Evolutionary conservation across 345 rosid genomes (phyloP), one percentile per base, ranked within the genome.

Genomic region (Heritiera littoralis): DNA sequence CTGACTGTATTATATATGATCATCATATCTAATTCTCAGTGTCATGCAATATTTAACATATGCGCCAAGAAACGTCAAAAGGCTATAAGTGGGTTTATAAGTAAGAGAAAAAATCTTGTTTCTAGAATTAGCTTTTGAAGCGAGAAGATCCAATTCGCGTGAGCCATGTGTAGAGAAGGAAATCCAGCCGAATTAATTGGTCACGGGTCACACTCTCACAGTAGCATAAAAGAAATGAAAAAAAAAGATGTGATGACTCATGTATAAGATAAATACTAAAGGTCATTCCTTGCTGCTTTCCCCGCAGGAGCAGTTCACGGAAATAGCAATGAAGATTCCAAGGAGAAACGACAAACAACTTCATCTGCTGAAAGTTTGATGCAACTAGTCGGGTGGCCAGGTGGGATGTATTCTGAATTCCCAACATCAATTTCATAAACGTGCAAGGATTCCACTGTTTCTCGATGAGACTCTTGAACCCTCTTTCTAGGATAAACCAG

Each of bases 301-400:
- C 3, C 65, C 20, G 17, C 23, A 14, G 2, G n/a, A 17, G 8
- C 2, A 15, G 0, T 20, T 30, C 2, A 18, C 0, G 54, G 72
- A 68, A 68, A 68, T 5, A 32, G 54, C 54, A 43, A 45, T 20
- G 72, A 68, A 68, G 73, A 68, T 68, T 68, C 55, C 35, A 46
- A 20, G 4, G 54, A 68, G 30, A 17, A 68, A 68, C 17, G 73
- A 68, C 73, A 45, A 68, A 68, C 18, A 68, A 17, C 20, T 18
- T 7, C 61, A 59, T 10, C 64, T 23, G 32, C 14, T 59, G 64
- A 23, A 23, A 38, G 2, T 40, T 66, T 7, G 69, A 8, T 2
- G 46, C 11, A 40, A 6, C 70, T 20, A 38, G 4, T 38, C 11
- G 17, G 6, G 48, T 12, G 70, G 38, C 38, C 38, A 0, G 70